These are phyloP conservation scores for Apocynum venetum DNA, from an alignment of 257 asterid genomes.

Conservation along the genomic window DNA sequence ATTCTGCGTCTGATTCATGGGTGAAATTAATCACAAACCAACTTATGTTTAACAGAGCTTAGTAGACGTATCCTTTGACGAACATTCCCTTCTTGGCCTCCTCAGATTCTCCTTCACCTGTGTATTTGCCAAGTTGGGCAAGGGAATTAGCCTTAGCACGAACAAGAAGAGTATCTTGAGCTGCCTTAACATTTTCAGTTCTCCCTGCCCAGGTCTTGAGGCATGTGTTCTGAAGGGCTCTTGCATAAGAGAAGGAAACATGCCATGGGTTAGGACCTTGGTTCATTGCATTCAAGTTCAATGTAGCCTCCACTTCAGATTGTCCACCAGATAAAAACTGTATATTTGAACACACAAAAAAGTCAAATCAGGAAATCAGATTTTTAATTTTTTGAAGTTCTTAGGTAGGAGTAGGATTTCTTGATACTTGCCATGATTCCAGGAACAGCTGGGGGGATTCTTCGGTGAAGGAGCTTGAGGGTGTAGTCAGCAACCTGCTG, in stretches of 20 bases:
- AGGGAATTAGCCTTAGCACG: constrained; percentile 68
- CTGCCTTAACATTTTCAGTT: constrained; percentile 63
- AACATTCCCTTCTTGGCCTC: constrained; percentile 71
- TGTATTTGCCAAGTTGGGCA: constrained; percentile 78
- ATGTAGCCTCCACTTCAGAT: constrained; percentile 74
- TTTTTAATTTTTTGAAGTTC: constrained; percentile 1
- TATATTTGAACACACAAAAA: neutral
- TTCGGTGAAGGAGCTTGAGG: constrained; percentile 53
- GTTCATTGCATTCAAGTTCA: constrained; percentile 71
- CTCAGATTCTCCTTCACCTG: constrained; percentile 67
- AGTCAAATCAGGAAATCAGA: neutral
- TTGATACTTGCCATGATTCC: constrained; percentile 64
- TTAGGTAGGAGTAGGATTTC: neutral
- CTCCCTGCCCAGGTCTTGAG: constrained; percentile 73
- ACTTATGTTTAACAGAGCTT: constrained; percentile 16
- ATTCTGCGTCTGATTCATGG: neutral
- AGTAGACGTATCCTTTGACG: constrained; percentile 57
- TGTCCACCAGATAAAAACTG: constrained; percentile 77
- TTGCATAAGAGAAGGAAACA: constrained; percentile 64
- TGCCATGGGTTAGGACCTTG: constrained; percentile 75
- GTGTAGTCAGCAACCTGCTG: constrained; percentile 58
- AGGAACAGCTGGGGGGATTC: constrained; percentile 77
- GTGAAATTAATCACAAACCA: constrained; percentile 9
- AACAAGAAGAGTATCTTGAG: constrained; percentile 53
- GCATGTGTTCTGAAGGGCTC: constrained; percentile 78